These are phyloP conservation scores for Theileria luwenshuni DNA, from an alignment of 169 alveolate species.

Conservation along the genomic window DNA sequence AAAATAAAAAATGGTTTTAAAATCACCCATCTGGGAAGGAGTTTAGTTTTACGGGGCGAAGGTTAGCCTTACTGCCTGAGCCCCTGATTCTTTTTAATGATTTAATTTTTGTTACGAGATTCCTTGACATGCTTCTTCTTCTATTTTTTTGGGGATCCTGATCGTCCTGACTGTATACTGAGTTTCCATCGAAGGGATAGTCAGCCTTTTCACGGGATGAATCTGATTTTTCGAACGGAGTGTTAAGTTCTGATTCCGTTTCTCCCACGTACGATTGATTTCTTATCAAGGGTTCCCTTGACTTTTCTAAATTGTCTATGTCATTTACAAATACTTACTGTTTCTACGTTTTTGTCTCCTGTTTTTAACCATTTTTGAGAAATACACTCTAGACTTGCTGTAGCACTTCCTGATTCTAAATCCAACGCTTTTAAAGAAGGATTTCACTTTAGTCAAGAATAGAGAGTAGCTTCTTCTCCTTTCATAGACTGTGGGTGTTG, in stretches of 20 bases:
- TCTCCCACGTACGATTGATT: background rate
- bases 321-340: background rate
- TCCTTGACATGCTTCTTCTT: background rate
- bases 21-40: conserved; percentile 18
- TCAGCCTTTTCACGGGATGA: background rate
- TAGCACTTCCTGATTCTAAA: background rate
- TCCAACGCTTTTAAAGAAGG: conserved; percentile 8
- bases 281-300: background rate
- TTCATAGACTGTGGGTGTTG: too few relatives aligned
- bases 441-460: background rate
- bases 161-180: background rate
- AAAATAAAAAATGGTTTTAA: background rate
- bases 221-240: background rate
- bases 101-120: background rate
- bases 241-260: background rate
- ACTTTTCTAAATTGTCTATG: background rate
- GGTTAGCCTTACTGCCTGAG: background rate
- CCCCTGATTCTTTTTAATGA: background rate
- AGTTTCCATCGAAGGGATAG: background rate
- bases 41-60: background rate
- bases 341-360: background rate
- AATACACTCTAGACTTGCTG: background rate
- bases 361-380: background rate
- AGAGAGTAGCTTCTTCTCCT: background rate
- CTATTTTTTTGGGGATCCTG: background rate